Evolutionary conservation across 352 stramenopile species (phyloP), one percentile per base, ranked within the genome.

Genomic region (Globisporangium barbulae): DNA sequence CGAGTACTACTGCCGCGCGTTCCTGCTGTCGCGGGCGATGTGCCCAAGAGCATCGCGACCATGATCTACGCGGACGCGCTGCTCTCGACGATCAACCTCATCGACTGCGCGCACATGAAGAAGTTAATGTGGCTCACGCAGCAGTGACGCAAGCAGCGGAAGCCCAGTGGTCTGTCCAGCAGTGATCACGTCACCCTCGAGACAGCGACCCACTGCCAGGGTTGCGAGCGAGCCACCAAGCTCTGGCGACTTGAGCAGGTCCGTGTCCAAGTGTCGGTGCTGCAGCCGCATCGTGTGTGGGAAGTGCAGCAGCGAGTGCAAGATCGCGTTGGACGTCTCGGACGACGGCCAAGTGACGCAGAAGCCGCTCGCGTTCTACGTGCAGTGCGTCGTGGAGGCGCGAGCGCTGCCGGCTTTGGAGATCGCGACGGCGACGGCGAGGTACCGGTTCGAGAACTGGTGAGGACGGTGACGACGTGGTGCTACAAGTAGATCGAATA

Each of bases 71-170:
- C 70, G 42, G 69, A 81, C 0, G 61, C 30, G 17, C 65, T 89
- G 62, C 55, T 84, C 2, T 67, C 76, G 19, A 68, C 65, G 7
- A 47, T 74, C n/a, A 70, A 78, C 50, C 55, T 88, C 0, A 74
- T 83, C 28, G 78, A 89, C 52, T 83, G 77, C 58, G 73, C 75
- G 19, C 76, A 89, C 63, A 64, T 85, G 63, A 90, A 85, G 64
- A 90, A 90, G 62, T 70, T 90, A 4, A 79, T 71, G 56, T 88
- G 79, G 79, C 73, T 89, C 52, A 76, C 87, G 44, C 48, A 67
- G 17, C 64, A 71, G 21, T 54, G 57, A 9, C 12, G 54, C 3
- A n/a, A 54, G 13, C 59, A 59, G 15, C 22, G 48, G 4, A 25
- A 61, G 8, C 31, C 53, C 10, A 21, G 55, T 28, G 2, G 22